Evolutionary conservation across 169 alveolate species (phyloP), one percentile per base, ranked within the genome.

Genomic region (Plasmodium inui): DNA sequence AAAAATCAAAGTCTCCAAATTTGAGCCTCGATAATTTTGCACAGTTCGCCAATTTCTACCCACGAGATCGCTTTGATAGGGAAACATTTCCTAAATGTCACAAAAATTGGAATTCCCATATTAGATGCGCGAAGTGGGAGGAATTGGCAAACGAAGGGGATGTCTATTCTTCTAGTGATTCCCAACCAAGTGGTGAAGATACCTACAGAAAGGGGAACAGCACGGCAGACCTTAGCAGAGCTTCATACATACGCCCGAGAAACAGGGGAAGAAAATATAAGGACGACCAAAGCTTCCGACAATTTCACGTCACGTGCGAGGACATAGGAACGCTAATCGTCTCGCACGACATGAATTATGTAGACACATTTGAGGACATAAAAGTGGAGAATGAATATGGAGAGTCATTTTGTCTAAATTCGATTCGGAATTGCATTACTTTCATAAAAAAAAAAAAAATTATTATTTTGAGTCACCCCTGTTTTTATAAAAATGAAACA

Each of bases 401-500:
- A 71, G 92, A 84, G 26, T 26, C 41, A 26, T 71, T 84, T 84
- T 72, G 39, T 14, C 8, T 84, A 72, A 84, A 84, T 72, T 71
- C 30, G 32, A 71, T 41, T 84, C 50, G 28, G 30, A 70, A 84
- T 39, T 34, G 78, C 76, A 44, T 84, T 10, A 53, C 72, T n/a
- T 84, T 84, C 37, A 14, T 84, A 22, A 84, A 84, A 84, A 84
- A 84, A 44, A 32, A 71, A 28, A 84, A 72, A 22, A 37, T 41
- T 26, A 41, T 84, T 28, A 84, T 84, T 41, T 2, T 84, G 17
- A 8, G 57, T 19, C 92, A 84, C n/a, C 83, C 61, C 10, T 37
- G 50, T 14, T 84, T 84, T 84, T 71, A 84, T 39, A 84, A 72
- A 84, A 71, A 84, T 84, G 92, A 84, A 28, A 17, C 44, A 71